These are phyloP conservation scores for Cryptosporidium viatorum DNA, from an alignment of 169 alveolate species.

Conservation along the genomic window DNA sequence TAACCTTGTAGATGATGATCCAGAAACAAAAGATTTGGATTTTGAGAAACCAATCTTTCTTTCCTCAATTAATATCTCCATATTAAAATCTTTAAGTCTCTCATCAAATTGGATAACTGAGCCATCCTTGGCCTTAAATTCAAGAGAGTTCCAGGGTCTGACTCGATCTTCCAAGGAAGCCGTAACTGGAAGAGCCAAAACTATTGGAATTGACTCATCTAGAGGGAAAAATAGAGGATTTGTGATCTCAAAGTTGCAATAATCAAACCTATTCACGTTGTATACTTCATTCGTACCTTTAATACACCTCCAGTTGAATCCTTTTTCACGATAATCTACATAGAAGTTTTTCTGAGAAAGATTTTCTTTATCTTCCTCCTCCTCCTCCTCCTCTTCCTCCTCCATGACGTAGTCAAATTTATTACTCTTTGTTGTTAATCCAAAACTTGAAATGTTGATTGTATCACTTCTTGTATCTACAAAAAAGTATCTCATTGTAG, in stretches of 20 bases:
- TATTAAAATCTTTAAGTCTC: neutral
- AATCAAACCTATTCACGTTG: conserved; percentile 34
- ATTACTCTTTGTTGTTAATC: neutral
- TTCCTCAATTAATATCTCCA: neutral
- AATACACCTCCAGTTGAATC: neutral
- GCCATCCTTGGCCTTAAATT: neutral
- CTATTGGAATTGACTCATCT: conserved; percentile 47
- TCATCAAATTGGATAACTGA: conserved; percentile 3
- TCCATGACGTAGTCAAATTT: neutral
- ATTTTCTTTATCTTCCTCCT: neutral
- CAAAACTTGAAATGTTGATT: conserved; percentile 45
- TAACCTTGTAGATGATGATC: neutral
- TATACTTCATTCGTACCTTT: conserved; percentile 34
- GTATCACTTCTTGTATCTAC: conserved; percentile 39
- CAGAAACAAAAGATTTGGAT: neutral
- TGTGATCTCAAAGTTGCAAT: conserved; percentile 20
- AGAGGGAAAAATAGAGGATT: conserved; percentile 36
- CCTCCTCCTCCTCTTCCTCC: neutral
- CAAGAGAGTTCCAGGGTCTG: conserved; percentile 35
- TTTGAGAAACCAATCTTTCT: neutral
- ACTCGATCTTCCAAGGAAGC: conserved; percentile 1
- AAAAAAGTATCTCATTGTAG: conserved; percentile 70
- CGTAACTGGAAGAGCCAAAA: conserved; percentile 54
- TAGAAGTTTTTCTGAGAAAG: neutral
- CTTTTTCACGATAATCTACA: neutral